Base-by-base conservation (phyloP, 148 eudicot genomes). In the Simmondsia chinensis region DNA sequence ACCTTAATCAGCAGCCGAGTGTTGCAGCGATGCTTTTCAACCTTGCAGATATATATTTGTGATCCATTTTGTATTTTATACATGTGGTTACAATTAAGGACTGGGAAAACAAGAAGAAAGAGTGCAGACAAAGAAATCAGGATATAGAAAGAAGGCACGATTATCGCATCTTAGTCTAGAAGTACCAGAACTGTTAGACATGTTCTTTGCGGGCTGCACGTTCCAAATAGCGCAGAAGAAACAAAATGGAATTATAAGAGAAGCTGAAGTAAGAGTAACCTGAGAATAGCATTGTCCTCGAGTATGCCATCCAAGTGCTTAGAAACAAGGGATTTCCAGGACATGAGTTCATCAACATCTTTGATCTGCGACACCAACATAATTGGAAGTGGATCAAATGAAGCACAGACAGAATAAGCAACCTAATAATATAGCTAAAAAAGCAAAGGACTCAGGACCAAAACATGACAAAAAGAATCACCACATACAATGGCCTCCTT, bases 261-360 rank as follows among this genome's bases (percentile, higher is more conserved):
- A 9, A 14, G 12, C 12, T 43, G 51, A 33, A 39, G 50, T 56
- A 48, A 38, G 60, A 38, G 24, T 39, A 54, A 83, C 99, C 96
- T 91, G 83, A 91, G 83, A 48, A 70, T 20, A 50, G 71, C 71
- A 52, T 79, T 79, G 51, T 71, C 79, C 63, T 53, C 55, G 34
- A 75, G 24, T 39, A 91, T 56, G 46, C 22, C 60, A 31, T 86
- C 76, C 70, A 91, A 61, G 72, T 86, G 96, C 46, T 32, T 29
- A 20, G 89, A 70, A 60, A 91, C 82, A 18, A 52, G 49, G 19
- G 86, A 79, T 77, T 60, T 91, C 99, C 99, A 91, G 24, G 94
- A 73, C 57, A 64, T 39, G 20, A 91, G 83, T 29, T 86, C 96
- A 23, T 48, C 74, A 23, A 86, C 82, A 59, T 86, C 81, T 67